Conservation (phyloP, 805 yeast species). For the Saturnispora halmiae region DNA sequence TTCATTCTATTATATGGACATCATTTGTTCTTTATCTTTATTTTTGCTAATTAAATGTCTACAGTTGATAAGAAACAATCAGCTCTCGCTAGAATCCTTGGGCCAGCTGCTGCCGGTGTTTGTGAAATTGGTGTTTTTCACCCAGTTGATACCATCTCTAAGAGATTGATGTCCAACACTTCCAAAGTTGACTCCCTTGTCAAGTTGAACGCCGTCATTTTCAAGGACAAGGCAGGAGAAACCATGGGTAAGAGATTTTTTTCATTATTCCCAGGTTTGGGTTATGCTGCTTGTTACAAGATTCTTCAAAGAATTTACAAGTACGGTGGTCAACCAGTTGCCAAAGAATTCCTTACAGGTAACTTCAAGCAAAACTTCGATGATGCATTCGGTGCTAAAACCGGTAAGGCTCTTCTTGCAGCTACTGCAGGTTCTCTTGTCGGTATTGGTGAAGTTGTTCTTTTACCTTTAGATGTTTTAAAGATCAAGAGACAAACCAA, state of each 20-base stretch:
- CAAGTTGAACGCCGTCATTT: slow-evolving; percentile 78
- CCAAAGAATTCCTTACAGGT: slow-evolving; percentile 78
- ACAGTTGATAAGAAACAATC: slow-evolving; percentile 72
- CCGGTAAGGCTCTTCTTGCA: slow-evolving; percentile 93
- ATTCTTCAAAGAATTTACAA: slow-evolving; percentile 95
- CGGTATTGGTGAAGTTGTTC: slow-evolving; percentile 95
- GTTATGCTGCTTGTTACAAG: slow-evolving; percentile 96
- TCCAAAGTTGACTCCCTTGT: slow-evolving; percentile 52
- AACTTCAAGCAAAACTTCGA: slow-evolving; percentile 69
- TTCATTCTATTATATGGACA: background rate
- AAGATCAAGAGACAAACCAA: slow-evolving; percentile 98
- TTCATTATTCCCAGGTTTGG: slow-evolving; percentile 93
- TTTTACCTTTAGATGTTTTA: slow-evolving; percentile 90
- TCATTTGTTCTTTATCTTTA: background rate
- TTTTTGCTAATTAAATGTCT: slow-evolving; percentile 16
- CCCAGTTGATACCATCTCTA: slow-evolving; percentile 96
- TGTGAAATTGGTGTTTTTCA: slow-evolving; percentile 95
- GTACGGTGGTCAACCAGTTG: slow-evolving; percentile 99
- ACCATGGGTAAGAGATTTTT: slow-evolving; percentile 62
- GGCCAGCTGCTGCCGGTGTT: slow-evolving; percentile 98
- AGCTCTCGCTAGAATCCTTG: slow-evolving; percentile 81
- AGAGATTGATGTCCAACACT: slow-evolving; percentile 83
- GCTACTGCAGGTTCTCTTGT: slow-evolving; percentile 97
- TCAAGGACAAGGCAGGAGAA: slow-evolving; percentile 69
- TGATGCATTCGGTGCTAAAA: slow-evolving; percentile 75